Percentiles rank a stretch among this genome's conserved stretches.
Evolutionary conservation across 176 grass and related monocot species (phyloP).

Genomic region (Raddia guianensis): DNA sequence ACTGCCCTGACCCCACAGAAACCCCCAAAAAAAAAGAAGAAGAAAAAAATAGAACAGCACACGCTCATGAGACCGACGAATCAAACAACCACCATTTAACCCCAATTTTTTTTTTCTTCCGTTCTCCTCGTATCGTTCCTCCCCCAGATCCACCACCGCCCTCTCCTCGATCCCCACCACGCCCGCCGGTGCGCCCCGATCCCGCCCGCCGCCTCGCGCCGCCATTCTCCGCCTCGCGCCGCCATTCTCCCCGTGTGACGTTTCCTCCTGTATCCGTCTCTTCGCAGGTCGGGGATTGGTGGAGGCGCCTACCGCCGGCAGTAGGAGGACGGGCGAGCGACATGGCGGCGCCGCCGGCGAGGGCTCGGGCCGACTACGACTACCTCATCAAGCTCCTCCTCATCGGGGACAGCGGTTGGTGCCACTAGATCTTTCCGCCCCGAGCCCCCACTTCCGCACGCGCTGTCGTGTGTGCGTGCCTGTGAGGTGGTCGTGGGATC

Average conservation of each 20-base stretch:
- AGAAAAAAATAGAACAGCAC: conserved; percentile 18
- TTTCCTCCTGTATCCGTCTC: background rate
- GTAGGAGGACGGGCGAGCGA: conserved; percentile 39
- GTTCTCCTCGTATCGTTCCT: conserved; percentile 4
- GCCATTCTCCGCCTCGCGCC: background rate
- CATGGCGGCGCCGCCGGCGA: conserved; percentile 76
- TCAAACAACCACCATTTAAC: conserved; percentile 41
- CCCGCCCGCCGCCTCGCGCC: background rate
- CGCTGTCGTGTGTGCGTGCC: background rate
- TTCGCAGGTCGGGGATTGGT: conserved; percentile 47
- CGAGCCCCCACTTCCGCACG: background rate
- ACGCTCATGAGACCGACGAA: conserved; percentile 30
- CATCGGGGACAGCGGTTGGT: conserved; percentile 92
- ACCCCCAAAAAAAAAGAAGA: background rate
- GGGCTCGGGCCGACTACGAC: conserved; percentile 78
- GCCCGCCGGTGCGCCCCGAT: conserved; percentile 47
- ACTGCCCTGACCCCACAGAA: background rate
- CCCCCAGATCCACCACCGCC: conserved; percentile 53
- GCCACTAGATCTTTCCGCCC: conserved; percentile 38
- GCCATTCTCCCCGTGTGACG: conserved; percentile 28
- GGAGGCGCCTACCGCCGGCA: conserved; percentile 29
- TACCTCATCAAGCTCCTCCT: conserved; percentile 85
- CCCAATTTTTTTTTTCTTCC: conserved; percentile 16
- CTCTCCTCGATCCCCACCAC: conserved; percentile 47
- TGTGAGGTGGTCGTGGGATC: conserved; percentile 21